phyloP scores from a whole-genome alignment of 176 grass and related monocot species.

The Carex kokanica region DNA sequence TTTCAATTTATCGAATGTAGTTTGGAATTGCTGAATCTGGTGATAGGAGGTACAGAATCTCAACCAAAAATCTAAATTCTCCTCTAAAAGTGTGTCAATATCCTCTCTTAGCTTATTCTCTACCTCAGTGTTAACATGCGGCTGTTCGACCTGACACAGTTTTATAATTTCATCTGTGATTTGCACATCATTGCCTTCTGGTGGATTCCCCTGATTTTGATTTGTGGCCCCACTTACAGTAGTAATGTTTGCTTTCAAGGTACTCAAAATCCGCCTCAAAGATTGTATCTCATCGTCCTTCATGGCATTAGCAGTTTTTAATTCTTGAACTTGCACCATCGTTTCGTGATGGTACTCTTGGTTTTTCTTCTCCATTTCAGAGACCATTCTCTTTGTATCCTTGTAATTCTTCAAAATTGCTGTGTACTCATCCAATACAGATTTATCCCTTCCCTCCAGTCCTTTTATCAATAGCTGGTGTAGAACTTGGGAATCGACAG shows the following conservation, averaged over 20 bases:
- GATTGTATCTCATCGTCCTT: slow-evolving; percentile 56
- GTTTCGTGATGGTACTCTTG: slow-evolving; percentile 50
- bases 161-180: slow-evolving; percentile 35
- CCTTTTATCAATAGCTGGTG: slow-evolving; percentile 41
- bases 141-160: slow-evolving; percentile 27
- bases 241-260: slow-evolving; percentile 3
- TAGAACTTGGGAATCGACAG: slow-evolving; percentile 15
- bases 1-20: slow-evolving; percentile 39
- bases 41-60: slow-evolving; percentile 78
- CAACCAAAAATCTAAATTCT: slow-evolving; percentile 94
- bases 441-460: slow-evolving; percentile 56
- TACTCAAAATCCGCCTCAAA: slow-evolving; percentile 39
- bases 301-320: slow-evolving; percentile 31
- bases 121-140: slow-evolving; percentile 29
- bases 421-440: slow-evolving; percentile 50
- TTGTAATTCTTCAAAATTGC: slow-evolving; percentile 55
- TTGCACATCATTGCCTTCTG: neutral
- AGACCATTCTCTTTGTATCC: slow-evolving; percentile 52
- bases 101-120: slow-evolving; percentile 69
- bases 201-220: neutral
- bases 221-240: neutral
- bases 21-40: slow-evolving; percentile 65
- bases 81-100: slow-evolving; percentile 74
- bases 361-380: slow-evolving; percentile 57
- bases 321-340: slow-evolving; percentile 27